Base-by-base conservation (phyloP, 164 flowering plant species). In the Stephania cephalantha region DNA sequence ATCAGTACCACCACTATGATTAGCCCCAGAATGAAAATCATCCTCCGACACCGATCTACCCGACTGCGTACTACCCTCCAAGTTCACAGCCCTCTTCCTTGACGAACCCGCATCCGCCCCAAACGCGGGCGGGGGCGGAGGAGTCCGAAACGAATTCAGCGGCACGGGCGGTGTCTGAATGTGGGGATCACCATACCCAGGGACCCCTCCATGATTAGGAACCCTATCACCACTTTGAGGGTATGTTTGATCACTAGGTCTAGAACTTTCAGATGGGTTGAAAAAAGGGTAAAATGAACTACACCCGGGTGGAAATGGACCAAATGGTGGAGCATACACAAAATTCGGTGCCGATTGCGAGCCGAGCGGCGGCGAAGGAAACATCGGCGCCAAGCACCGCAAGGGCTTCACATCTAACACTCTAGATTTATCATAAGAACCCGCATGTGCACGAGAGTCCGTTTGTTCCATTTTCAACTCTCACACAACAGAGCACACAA, bases 371-470 rank as follows among this genome's bases (percentile, higher is more conserved):
- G 85, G 75, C 46, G 84, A 74, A 25, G 95, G 88, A 79, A 91
- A 89, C 69, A 89, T 73, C 0, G 98, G 98, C 52, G 66, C 85
- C 72, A 94, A 84, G 73, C 82, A 69, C 22, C 95, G 83, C 78
- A 91, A 76, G 2, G 98, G 98, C 80, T 76, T 91, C 18, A 94
- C 90, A 83, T 90, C 84, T 76, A 88, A 76, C 63, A 94, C 92
- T 78, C 78, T 85, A 46, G 90, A 81, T 75, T 90, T 91, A 52
- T 89, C 94, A 30, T 84, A 31, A 61, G 81, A 15, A 63, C 81
- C 82, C 68, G 89, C 17, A 15, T 9, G 13, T 52, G 65, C 17
- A 17, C 20, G n/a, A 58, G 55, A 0, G 15, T 15, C 55, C 11
- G 55, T 15, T 11, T 11, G 12, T 50, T 50, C 55, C 55, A 50